Evolutionary conservation across 2,329 filamentous ascomycete genomes (phyloP).

Genomic region (Scleromitrula shiraiana): DNA sequence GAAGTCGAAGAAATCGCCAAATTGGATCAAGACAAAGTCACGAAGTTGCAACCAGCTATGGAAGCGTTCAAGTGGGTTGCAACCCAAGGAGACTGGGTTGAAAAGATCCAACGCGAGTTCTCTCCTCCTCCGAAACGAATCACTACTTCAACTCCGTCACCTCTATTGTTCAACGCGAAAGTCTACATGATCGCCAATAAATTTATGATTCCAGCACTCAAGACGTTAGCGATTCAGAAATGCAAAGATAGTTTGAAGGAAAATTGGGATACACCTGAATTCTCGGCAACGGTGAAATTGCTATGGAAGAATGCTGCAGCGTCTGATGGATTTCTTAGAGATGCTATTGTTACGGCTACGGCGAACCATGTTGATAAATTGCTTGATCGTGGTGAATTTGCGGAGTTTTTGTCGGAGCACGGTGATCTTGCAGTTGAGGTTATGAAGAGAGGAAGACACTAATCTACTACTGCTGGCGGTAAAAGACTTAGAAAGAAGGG

Average conservation of each 20-base stretch:
- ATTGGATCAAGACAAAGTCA: too few relatives aligned
- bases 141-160: not conserved
- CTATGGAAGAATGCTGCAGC: slow-evolving; percentile 13
- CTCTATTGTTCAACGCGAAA: slow-evolving; percentile 12
- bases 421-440: slow-evolving; percentile 3
- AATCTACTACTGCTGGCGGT: too few relatives aligned
- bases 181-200: slow-evolving; percentile 20
- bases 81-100: too few relatives aligned
- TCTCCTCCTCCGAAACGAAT: too few relatives aligned
- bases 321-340: slow-evolving; percentile 8
- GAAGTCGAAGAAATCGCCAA: too few relatives aligned
- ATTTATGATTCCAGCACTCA: slow-evolving; percentile 16
- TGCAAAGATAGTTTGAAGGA: slow-evolving; percentile 1
- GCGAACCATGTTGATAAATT: slow-evolving; percentile 5
- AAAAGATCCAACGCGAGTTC: too few relatives aligned
- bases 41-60: too few relatives aligned
- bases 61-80: too few relatives aligned
- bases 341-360: slow-evolving; percentile 10
- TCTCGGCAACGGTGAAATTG: slow-evolving; percentile 6
- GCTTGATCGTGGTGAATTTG: slow-evolving; percentile 13
- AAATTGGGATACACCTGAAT: slow-evolving; percentile 10
- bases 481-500: too few relatives aligned
- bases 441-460: not conserved
- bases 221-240: slow-evolving; percentile 12
- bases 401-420: not conserved